Percentiles rank a stretch among this genome's conserved stretches.
These are phyloP conservation scores for Epichloe festucae DNA, from an alignment of 2,329 filamentous ascomycete genomes.

Conservation along the genomic window DNA sequence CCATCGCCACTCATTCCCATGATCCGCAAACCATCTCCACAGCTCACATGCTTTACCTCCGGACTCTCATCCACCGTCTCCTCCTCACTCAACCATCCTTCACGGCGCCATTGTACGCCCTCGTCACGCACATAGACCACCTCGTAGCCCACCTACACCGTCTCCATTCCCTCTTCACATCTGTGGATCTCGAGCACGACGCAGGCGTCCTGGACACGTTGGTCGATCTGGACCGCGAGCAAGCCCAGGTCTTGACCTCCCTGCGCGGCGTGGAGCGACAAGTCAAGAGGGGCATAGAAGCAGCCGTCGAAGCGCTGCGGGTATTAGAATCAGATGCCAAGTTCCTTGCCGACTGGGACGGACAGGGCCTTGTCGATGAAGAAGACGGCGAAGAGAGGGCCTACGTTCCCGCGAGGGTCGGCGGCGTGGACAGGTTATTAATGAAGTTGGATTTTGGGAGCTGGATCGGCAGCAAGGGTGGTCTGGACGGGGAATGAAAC, in stretches of 20 bases:
- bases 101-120: slow-evolving; percentile 49
- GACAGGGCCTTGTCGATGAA: slow-evolving; percentile 21
- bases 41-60: slow-evolving; percentile 67
- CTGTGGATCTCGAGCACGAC: slow-evolving; percentile 69
- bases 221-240: slow-evolving; percentile 58
- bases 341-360: slow-evolving; percentile 33
- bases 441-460: slow-evolving; percentile 77
- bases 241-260: slow-evolving; percentile 51
- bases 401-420: slow-evolving; percentile 61
- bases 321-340: slow-evolving; percentile 29
- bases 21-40: slow-evolving; percentile 77
- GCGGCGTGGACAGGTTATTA: slow-evolving; percentile 69
- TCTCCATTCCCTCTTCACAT: slow-evolving; percentile 62
- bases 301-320: slow-evolving; percentile 46
- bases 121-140: slow-evolving; percentile 66
- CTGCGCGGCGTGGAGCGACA: slow-evolving; percentile 49
- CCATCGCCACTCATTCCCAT: slow-evolving; percentile 25
- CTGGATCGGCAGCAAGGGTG: slow-evolving; percentile 32
- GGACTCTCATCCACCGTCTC: slow-evolving; percentile 51
- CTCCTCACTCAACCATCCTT: slow-evolving; percentile 52
- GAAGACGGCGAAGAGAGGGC: slow-evolving; percentile 25
- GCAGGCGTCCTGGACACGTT: slow-evolving; percentile 69
- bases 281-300: slow-evolving; percentile 55
- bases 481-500: slow-evolving; percentile 1
- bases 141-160: slow-evolving; percentile 66